Evolutionary conservation across 768 basidiomycete genomes (phyloP), one percentile per base, ranked within the genome.

Genomic region (Xanthoconium stramineum): DNA sequence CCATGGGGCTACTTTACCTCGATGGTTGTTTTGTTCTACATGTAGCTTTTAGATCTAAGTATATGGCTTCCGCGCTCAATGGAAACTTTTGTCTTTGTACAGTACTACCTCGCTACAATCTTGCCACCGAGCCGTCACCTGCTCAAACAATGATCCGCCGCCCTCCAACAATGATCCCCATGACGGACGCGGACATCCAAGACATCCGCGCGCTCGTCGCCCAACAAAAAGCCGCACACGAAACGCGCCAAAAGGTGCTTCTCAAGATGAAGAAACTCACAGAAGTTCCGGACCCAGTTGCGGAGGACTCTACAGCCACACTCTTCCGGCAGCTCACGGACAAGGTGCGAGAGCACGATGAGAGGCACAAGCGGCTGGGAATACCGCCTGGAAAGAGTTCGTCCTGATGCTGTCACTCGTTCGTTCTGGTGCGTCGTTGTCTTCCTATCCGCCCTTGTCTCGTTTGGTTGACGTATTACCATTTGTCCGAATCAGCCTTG

Each of bases 141-240:
- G 8, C 33, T 35, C 33, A 35, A 13, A 38, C 6, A 30, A 84
- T 93, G 91, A 88, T 93, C 66, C 83, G 91, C 48, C 79, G 90
- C 47, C 78, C 80, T 20, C 89, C 91, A 6, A 90, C 90, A 2
- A 78, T 88, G 53, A 88, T 93, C 60, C 81, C 80, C 30, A 83
- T 93, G 82, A 82, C 76, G 57, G 89, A 91, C 69, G 69, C 77
- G 20, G 91, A 92, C 68, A 85, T 93, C 30, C 86, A 91, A 74
- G 89, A 90, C 58, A 76, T 91, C 40, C 83, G 89, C 40, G 82
- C 85, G 47, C 70, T 85, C 64, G 75, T 80, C 19, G 63, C 83
- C 5, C 73, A 79, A 60, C 80, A 82, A 57, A 81, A 77, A 58
- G 63, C 72, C 9, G 77, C 79, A 6, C 67, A 69, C 15, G 68